Conservation (phyloP, 306 rosid species). For the Pyrus bretschneideri region DNA sequence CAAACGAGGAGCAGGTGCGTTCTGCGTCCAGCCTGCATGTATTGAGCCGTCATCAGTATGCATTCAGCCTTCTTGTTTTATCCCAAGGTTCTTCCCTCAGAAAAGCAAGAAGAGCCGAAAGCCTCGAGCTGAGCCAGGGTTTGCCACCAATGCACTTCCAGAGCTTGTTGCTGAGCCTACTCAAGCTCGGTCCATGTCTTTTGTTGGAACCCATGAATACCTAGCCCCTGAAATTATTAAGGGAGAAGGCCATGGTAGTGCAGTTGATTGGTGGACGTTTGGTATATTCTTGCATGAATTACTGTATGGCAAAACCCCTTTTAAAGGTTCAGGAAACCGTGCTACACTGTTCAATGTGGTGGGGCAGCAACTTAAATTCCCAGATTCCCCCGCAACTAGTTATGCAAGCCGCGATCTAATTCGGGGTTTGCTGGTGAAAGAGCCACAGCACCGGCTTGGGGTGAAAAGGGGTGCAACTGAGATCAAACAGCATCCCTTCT, state of each 20-base stretch:
- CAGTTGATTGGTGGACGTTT: conserved; percentile 99
- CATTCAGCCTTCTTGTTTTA: conserved; percentile 91
- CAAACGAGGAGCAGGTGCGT: conserved; percentile 66
- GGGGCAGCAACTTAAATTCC: conserved; percentile 79
- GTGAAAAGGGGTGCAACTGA: conserved; percentile 91
- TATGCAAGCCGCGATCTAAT: conserved; percentile 81
- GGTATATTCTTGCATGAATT: conserved; percentile 94
- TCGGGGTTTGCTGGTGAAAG: conserved; percentile 77
- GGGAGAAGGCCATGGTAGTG: conserved; percentile 99
- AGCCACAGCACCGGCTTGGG: conserved; percentile 84
- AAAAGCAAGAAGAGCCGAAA: conserved; percentile 64
- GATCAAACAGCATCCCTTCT: conserved; percentile 92
- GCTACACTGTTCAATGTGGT: conserved; percentile 92
- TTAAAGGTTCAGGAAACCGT: conserved; percentile 93
- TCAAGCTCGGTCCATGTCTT: conserved; percentile 90
- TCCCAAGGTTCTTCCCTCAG: conserved; percentile 78
- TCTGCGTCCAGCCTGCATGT: conserved; percentile 94
- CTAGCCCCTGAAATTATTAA: conserved; percentile 97
- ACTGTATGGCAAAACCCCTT: conserved; percentile 92
- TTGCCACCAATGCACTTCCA: conserved; percentile 62
- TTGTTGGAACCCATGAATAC: conserved; percentile 96
- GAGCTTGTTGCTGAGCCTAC: conserved; percentile 99
- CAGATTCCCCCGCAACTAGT: conserved; percentile 72
- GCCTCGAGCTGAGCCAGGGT: conserved; percentile 57
- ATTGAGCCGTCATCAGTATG: conserved; percentile 88